Evolutionary conservation across 75 land plant genomes (phyloP).

Genomic region (Pinus tabuliformis): DNA sequence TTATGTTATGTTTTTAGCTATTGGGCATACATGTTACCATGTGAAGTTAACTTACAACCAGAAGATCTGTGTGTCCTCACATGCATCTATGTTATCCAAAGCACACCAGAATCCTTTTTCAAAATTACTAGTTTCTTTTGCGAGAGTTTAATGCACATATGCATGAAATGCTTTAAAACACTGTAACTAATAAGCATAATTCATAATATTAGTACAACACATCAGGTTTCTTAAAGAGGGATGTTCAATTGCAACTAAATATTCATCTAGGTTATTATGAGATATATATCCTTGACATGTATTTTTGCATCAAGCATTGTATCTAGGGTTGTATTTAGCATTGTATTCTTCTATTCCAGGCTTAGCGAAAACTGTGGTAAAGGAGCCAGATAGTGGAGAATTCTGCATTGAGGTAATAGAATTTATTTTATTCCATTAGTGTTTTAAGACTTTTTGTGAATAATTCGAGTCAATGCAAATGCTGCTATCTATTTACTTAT

Average conservation of each 20-base stretch:
- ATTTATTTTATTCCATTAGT: not conserved
- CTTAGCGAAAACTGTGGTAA: constrained; percentile 93
- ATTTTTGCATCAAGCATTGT: constrained; percentile 51
- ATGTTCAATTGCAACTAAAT: not conserved
- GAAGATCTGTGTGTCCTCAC: not conserved
- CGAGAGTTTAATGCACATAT: not conserved
- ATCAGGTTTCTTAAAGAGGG: not conserved
- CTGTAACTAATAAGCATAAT: not conserved
- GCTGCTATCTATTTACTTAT: not conserved
- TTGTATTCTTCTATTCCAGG: constrained; percentile 98
- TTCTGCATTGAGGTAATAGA: constrained; percentile 93
- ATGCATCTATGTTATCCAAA: not conserved
- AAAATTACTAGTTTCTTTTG: not conserved
- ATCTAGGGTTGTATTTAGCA: constrained; percentile 92
- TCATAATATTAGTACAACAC: not conserved
- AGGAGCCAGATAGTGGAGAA: constrained; percentile 99
- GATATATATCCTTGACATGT: not conserved
- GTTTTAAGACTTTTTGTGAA: not conserved
- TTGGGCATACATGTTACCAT: too few relatives aligned
- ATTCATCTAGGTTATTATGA: not conserved
- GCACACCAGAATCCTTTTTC: not conserved
- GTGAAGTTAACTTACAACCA: not conserved
- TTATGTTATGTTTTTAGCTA: too few relatives aligned
- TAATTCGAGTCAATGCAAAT: not conserved
- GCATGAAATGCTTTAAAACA: not conserved